Percentiles rank a stretch among this genome's conserved stretches.
Conservation (phyloP, 2,329 filamentous ascomycete species). For the Alternaria sp. region DNA sequence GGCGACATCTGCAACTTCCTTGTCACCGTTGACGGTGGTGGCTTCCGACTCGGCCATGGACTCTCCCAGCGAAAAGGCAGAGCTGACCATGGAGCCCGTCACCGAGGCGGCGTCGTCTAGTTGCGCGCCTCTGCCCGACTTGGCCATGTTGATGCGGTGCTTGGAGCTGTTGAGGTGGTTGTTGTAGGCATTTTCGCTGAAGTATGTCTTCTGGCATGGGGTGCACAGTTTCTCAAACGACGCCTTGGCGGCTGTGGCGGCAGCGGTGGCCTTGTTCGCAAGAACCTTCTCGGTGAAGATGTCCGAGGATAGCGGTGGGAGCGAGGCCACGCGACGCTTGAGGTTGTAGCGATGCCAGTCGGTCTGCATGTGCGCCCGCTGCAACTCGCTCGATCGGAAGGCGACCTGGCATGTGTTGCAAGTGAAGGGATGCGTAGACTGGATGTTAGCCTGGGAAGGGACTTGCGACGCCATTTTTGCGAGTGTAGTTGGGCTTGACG, state of each 20-base stretch:
- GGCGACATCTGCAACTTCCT: slow-evolving; percentile 78
- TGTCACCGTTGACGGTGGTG: slow-evolving; percentile 66
- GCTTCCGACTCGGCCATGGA: slow-evolving; percentile 65
- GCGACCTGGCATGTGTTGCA: slow-evolving; percentile 99
- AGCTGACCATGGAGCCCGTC: slow-evolving; percentile 76
- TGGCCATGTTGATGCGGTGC: slow-evolving; percentile 73
- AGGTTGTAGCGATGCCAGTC: slow-evolving; percentile 99
- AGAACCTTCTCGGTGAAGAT: slow-evolving; percentile 95
- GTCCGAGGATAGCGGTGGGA: slow-evolving; percentile 90
- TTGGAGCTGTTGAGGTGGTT: slow-evolving; percentile 93
- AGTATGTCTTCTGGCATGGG: slow-evolving; percentile 89
- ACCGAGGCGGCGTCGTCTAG: slow-evolving; percentile 70
- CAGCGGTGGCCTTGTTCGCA: slow-evolving; percentile 83
- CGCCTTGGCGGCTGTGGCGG: slow-evolving; percentile 84
- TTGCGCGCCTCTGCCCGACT: slow-evolving; percentile 44
- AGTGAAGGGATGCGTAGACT: slow-evolving; percentile 78
- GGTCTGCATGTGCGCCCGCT: slow-evolving; percentile 95
- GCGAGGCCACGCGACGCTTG: slow-evolving; percentile 87
- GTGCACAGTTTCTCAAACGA: slow-evolving; percentile 84
- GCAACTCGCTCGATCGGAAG: slow-evolving; percentile 90
- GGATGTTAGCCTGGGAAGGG: slow-evolving; percentile 43
- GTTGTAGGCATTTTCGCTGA: slow-evolving; percentile 92
- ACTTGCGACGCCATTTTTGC: slow-evolving; percentile 43
- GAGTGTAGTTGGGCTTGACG: slow-evolving; percentile 3
- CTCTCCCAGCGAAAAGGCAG: slow-evolving; percentile 88